Percentiles rank a stretch among this genome's conserved stretches.
Conservation (phyloP, 176 grass and related monocot genomes). For the Areca catechu region DNA sequence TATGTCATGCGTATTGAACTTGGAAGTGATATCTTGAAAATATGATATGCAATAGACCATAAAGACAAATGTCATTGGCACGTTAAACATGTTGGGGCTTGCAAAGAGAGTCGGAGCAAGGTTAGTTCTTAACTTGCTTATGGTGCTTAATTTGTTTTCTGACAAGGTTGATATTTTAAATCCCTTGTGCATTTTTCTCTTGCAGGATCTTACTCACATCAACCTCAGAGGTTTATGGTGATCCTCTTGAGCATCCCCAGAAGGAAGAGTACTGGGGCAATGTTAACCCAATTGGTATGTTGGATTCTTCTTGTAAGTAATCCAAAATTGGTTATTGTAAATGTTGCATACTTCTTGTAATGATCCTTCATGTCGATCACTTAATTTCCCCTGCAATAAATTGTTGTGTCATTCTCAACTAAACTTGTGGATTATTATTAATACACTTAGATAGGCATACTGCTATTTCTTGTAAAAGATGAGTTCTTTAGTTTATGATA, state of each 20-base stretch:
- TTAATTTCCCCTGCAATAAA: too few relatives aligned
- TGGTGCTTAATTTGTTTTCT: too few relatives aligned
- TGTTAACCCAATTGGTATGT: slow-evolving; percentile 97
- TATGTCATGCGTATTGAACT: neutral
- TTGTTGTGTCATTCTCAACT: too few relatives aligned
- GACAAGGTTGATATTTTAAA: neutral
- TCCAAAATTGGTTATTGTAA: too few relatives aligned
- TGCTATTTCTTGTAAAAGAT: too few relatives aligned
- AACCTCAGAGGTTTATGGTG: slow-evolving; percentile 98
- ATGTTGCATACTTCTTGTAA: too few relatives aligned
- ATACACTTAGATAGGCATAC: too few relatives aligned
- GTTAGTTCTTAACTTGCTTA: slow-evolving; percentile 21
- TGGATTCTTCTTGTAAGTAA: too few relatives aligned
- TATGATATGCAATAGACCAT: slow-evolving; percentile 57
- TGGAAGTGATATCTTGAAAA: slow-evolving; percentile 2
- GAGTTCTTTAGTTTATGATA: too few relatives aligned
- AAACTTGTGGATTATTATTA: too few relatives aligned
- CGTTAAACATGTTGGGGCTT: slow-evolving; percentile 99
- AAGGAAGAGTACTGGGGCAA: slow-evolving; percentile 99
- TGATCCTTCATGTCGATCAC: too few relatives aligned
- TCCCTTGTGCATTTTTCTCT: neutral
- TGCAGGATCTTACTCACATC: slow-evolving; percentile 92
- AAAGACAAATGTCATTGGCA: slow-evolving; percentile 99
- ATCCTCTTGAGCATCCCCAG: slow-evolving; percentile 94
- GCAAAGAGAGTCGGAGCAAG: slow-evolving; percentile 97